A percentile compares a stretch with the other conserved stretches of the same genome.
phyloP scores from a whole-genome alignment of 768 basidiomycete species.

The Phylloporus sp. region DNA sequence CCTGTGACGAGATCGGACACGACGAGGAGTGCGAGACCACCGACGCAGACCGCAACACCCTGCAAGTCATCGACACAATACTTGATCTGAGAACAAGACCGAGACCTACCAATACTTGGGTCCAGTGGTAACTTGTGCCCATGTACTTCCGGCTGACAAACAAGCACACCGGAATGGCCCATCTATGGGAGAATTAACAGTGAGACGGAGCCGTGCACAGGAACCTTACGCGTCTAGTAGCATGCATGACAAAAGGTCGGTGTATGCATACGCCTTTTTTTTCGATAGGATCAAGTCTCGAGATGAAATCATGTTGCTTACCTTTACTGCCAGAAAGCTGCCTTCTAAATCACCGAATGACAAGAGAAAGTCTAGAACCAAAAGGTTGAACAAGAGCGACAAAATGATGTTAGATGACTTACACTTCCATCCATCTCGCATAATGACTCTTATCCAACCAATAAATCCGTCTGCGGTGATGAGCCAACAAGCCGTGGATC shows the following conservation, averaged over 20 bases:
- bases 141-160: constrained; percentile 79
- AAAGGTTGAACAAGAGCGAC: not conserved
- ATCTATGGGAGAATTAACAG: constrained; percentile 39
- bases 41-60: constrained; percentile 71
- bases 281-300: not conserved
- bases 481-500: not conserved
- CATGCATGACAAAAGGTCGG: constrained; percentile 85
- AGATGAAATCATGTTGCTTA: constrained; percentile 16
- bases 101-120: constrained; percentile 62
- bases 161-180: constrained; percentile 86
- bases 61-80: constrained; percentile 17
- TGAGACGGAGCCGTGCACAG: not conserved
- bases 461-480: constrained; percentile 60
- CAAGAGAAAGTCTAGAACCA: constrained; percentile 63
- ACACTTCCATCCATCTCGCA: constrained; percentile 90
- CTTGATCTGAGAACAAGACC: not conserved
- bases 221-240: constrained; percentile 73
- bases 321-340: constrained; percentile 81
- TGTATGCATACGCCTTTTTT: constrained; percentile 71
- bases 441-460: constrained; percentile 72
- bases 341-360: constrained; percentile 80
- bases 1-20: constrained; percentile 71
- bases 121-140: constrained; percentile 76
- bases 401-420: constrained; percentile 19
- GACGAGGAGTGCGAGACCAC: constrained; percentile 75